These are phyloP conservation scores for Pseudocercospora pini-densiflorae DNA, from an alignment of 2,329 filamentous ascomycete species.

Conservation along the genomic window DNA sequence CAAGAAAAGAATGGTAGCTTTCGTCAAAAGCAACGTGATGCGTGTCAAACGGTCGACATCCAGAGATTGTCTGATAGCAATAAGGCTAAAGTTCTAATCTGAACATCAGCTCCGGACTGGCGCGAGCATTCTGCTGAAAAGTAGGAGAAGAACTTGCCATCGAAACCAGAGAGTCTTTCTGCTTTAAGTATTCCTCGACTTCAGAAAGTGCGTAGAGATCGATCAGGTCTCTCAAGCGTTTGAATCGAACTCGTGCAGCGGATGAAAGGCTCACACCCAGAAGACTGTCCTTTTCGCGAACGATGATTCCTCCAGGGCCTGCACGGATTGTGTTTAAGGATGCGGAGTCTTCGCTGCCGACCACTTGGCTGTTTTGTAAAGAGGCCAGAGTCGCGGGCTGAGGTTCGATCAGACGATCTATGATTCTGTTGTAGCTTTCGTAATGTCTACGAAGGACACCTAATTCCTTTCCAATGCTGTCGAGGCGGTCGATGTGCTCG, in stretches of 20 bases:
- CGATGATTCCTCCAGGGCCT: constrained; percentile 14
- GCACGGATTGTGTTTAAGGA: constrained; percentile 34
- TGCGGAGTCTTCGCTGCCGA: constrained; percentile 30
- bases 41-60: constrained; percentile 73
- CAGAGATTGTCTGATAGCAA: constrained; percentile 74
- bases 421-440: constrained; percentile 63
- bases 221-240: constrained; percentile 63
- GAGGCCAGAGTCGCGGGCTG: constrained; percentile 49
- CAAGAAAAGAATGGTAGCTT: constrained; percentile 75
- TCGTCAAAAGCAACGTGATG: constrained; percentile 73
- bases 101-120: constrained; percentile 12
- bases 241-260: constrained; percentile 62
- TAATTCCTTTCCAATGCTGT: constrained; percentile 65
- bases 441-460: constrained; percentile 65
- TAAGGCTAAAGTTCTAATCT: constrained; percentile 74
- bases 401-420: constrained; percentile 60
- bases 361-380: constrained; percentile 49
- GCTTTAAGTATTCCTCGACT: constrained; percentile 66
- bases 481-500: constrained; percentile 56
- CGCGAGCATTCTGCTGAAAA: not conserved
- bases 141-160: constrained; percentile 56
- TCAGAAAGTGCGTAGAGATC: constrained; percentile 65
- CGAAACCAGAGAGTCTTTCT: constrained; percentile 71
- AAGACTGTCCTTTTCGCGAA: constrained; percentile 40
- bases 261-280: constrained; percentile 52